phyloP scores from a whole-genome alignment of 176 grass and related monocot species.

The Avena atlantica region DNA sequence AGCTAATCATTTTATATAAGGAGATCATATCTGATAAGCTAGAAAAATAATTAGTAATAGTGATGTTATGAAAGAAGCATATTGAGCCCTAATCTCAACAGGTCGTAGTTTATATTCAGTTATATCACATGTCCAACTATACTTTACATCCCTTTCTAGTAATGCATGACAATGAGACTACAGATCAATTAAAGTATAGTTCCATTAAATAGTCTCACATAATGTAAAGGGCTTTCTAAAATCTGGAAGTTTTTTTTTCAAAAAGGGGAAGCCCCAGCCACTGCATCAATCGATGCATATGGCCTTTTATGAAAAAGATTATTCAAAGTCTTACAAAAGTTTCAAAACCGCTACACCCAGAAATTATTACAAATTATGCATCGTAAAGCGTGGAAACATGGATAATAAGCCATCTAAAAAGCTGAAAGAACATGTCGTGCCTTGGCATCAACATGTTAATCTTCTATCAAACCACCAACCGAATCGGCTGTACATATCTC shows the following conservation, averaged over 20 bases:
- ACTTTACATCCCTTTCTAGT: not conserved
- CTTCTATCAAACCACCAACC: no score
- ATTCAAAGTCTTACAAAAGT: no score
- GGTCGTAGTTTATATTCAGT: not conserved
- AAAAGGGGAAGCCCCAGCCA: no score
- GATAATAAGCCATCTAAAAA: no score
- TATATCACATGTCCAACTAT: constrained; percentile 7
- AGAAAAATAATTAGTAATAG: not conserved
- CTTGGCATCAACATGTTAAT: no score
- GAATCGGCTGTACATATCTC: no score
- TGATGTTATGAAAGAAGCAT: not conserved
- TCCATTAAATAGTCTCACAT: not conserved
- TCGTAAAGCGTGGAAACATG: no score
- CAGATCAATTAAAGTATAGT: not conserved
- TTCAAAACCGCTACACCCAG: no score
- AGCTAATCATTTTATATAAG: not conserved
- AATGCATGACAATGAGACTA: not conserved
- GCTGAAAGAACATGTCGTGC: no score
- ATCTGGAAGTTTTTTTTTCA: not conserved
- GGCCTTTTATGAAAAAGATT: no score
- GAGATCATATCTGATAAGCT: not conserved
- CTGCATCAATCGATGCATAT: no score
- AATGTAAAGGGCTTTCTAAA: not conserved
- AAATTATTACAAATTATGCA: no score
- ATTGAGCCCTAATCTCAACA: not conserved